Conservation (phyloP, 2,329 filamentous ascomycete species). For the Paracoccidioides brasiliensis region DNA sequence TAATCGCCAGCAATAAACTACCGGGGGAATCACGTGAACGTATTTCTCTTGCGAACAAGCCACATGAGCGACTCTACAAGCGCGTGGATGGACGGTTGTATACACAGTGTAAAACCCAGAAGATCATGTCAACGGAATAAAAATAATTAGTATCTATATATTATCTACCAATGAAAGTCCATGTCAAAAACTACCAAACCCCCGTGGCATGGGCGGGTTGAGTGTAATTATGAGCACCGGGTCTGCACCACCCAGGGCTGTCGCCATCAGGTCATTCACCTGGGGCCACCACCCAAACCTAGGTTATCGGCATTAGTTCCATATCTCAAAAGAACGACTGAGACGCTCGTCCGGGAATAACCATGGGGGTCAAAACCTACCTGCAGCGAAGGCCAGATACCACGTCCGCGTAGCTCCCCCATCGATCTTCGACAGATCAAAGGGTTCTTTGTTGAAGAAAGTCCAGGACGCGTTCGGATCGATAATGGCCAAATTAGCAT, state of each 20-base stretch:
- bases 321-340: neutral
- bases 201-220: too few species aligned
- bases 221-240: too few species aligned
- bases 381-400: constrained; percentile 69
- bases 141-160: too few species aligned
- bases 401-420: constrained; percentile 73
- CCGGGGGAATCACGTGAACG: too few species aligned
- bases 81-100: too few species aligned
- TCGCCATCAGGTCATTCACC: neutral
- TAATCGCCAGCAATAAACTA: too few species aligned
- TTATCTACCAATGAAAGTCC: too few species aligned
- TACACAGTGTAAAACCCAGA: too few species aligned
- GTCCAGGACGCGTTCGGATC: constrained; percentile 56
- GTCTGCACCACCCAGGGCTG: neutral
- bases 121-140: too few species aligned
- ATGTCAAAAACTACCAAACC: too few species aligned
- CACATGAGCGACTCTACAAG: too few species aligned
- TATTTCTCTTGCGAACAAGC: too few species aligned
- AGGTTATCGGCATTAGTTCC: constrained; percentile 1
- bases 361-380: constrained; percentile 29
- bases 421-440: constrained; percentile 54
- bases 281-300: constrained; percentile 12
- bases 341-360: neutral
- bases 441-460: constrained; percentile 58
- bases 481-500: constrained; percentile 66